Evolutionary conservation across 108 stramenopile species (phyloP).

Genomic region (Fragilaria crotonensis): DNA sequence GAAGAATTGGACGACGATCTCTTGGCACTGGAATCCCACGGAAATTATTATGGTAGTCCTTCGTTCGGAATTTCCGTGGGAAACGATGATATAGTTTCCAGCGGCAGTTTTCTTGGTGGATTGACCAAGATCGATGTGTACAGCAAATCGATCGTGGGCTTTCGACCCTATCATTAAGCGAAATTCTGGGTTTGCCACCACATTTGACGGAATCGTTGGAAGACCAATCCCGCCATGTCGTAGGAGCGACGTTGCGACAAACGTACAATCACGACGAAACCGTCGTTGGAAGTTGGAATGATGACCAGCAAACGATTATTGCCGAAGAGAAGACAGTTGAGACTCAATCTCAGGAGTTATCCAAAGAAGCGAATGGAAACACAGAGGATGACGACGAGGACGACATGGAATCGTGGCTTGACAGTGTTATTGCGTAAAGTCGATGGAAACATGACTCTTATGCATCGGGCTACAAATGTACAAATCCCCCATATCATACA

Average conservation of each 20-base stretch:
- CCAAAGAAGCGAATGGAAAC: neutral
- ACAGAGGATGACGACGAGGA: neutral
- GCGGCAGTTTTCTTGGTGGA: too few species aligned
- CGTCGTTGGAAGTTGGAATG: too few species aligned
- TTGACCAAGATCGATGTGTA: too few species aligned
- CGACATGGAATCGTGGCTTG: slow-evolving; percentile 1
- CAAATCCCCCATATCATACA: too few species aligned
- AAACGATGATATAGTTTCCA: too few species aligned
- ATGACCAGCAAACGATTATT: too few species aligned
- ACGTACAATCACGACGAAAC: neutral
- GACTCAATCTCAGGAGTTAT: too few species aligned
- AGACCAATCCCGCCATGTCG: neutral
- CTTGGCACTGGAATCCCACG: neutral
- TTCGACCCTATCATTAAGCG: neutral
- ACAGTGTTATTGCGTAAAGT: slow-evolving; percentile 1
- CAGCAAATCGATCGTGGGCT: neutral
- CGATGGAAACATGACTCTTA: neutral
- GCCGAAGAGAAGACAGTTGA: too few species aligned
- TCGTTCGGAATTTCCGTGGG: too few species aligned
- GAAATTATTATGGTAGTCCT: neutral
- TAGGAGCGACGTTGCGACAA: neutral
- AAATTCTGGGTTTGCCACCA: neutral
- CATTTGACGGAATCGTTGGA: neutral
- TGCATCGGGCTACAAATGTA: too few species aligned
- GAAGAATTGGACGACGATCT: neutral